phyloP scores from a whole-genome alignment of 202 grass and related monocot species.

The Alloteropsis angusta region DNA sequence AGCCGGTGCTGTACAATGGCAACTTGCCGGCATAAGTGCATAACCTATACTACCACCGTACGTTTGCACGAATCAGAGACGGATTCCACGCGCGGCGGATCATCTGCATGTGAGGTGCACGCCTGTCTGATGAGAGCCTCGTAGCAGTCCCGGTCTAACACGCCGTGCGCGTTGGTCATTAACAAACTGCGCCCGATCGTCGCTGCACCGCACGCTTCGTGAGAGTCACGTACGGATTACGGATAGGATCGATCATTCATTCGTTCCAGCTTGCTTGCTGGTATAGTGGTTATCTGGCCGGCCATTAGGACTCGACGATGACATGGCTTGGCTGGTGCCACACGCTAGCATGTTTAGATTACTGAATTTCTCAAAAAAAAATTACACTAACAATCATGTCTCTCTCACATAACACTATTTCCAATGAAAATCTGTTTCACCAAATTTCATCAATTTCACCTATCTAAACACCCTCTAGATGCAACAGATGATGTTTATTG shows the following conservation, averaged over 20 bases:
- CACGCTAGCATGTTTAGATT: too few relatives aligned
- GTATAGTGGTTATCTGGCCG: background rate
- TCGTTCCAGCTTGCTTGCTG: background rate
- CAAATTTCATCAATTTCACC: too few relatives aligned
- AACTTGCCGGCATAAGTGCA: background rate
- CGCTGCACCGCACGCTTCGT: background rate
- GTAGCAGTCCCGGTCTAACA: background rate
- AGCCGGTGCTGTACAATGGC: background rate
- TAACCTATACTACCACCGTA: background rate
- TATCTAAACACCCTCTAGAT: too few relatives aligned
- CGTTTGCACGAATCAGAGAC: background rate
- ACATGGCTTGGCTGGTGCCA: background rate
- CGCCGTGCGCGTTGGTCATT: constrained; percentile 9
- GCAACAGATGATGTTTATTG: background rate
- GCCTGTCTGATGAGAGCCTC: background rate
- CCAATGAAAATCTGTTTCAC: too few relatives aligned
- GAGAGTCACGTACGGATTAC: background rate
- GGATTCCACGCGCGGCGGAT: background rate
- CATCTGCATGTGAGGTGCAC: constrained; percentile 20
- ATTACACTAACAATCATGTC: too few relatives aligned
- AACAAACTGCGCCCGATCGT: background rate
- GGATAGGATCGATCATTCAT: background rate
- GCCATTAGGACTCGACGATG: background rate
- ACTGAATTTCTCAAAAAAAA: too few relatives aligned
- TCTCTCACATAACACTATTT: too few relatives aligned